Evolutionary conservation across 176 grass and related monocot species (phyloP).

Genomic region (Cenchrus fungigraminus): DNA sequence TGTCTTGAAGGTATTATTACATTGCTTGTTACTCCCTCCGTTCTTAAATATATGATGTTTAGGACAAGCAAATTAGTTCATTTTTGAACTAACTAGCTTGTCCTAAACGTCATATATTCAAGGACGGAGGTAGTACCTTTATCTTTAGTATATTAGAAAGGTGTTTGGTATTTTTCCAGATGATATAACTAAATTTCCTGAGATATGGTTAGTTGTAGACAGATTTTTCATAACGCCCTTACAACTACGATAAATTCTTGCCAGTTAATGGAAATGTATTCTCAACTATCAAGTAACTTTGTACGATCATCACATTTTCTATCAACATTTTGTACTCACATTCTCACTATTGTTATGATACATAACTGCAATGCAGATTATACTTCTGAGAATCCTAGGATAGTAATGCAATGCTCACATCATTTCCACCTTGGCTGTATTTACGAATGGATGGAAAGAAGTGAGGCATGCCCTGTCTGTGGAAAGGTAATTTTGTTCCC

Average conservation of each 20-base stretch:
- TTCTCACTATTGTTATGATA: conserved; percentile 11
- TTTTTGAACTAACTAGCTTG: too few species aligned
- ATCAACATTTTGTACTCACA: not conserved
- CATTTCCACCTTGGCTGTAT: conserved; percentile 98
- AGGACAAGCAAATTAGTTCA: too few species aligned
- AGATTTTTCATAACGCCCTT: not conserved
- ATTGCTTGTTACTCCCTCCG: not conserved
- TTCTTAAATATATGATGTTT: too few species aligned
- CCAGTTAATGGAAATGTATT: not conserved
- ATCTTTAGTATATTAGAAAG: not conserved
- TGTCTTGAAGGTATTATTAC: conserved; percentile 87
- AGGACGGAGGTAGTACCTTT: too few species aligned
- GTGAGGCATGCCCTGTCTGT: conserved; percentile 91
- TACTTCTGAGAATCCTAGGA: conserved; percentile 82
- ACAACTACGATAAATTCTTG: not conserved
- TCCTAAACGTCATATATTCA: too few species aligned
- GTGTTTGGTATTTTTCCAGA: not conserved
- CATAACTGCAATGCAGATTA: conserved; percentile 70
- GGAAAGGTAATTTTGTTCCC: conserved; percentile 68
- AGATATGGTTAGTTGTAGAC: not conserved
- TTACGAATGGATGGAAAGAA: conserved; percentile 99
- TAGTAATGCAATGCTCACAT: conserved; percentile 88
- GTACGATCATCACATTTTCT: not conserved
- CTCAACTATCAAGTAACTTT: not conserved
- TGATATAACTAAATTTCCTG: not conserved